Base-by-base conservation (phyloP, 768 basidiomycete genomes). In the Xanthoconium purpureum region DNA sequence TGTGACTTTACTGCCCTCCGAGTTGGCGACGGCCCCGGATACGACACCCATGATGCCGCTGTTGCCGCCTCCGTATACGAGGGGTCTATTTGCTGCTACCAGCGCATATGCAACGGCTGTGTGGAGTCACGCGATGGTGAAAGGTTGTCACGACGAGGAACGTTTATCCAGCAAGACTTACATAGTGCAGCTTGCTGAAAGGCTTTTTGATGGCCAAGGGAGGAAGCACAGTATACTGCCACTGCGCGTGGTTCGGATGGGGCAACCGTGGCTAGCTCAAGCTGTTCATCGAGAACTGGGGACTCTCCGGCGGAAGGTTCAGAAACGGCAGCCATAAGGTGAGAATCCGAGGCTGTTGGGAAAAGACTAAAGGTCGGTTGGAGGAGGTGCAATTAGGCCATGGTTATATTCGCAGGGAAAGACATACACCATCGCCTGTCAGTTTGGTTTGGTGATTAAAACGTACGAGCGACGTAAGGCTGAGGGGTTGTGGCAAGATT, bases 141-240 rank as follows among this genome's bases (percentile, higher is more conserved):
- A 4, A n/a, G n/a, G n/a, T n/a, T n/a, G n/a, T n/a, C n/a, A n/a
- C n/a, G n/a, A n/a, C n/a, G n/a, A 17, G 6, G 35, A n/a, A 3
- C 24, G 45, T 2, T n/a, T 24, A 42, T 46, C 38, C 43, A 47
- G 55, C 24, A 17, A n/a, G 35, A 78, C 89, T 61, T 59, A 91
- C 91, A 91, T 38, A 71, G 55, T 2, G 93, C 93, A 14, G 93
- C 91, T 18, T 76, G 70, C 28, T 77, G 72, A 67, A 82, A 94
- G 2, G 84, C 84, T 11, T 79, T 73, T 49, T 80, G 73, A 35
- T 74, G 81, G 28, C 94, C 93, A 0, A 78, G 64, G 0, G 85
- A 88, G 0, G 93, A 88, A 9, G 84, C 94, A 67, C 94, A 96
- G 64, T 89, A 94, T 6, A 94, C 91, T 4, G 88, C 86, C n/a